Base-by-base conservation (phyloP, 495 filamentous ascomycete species). In the Tuber indicum region DNA sequence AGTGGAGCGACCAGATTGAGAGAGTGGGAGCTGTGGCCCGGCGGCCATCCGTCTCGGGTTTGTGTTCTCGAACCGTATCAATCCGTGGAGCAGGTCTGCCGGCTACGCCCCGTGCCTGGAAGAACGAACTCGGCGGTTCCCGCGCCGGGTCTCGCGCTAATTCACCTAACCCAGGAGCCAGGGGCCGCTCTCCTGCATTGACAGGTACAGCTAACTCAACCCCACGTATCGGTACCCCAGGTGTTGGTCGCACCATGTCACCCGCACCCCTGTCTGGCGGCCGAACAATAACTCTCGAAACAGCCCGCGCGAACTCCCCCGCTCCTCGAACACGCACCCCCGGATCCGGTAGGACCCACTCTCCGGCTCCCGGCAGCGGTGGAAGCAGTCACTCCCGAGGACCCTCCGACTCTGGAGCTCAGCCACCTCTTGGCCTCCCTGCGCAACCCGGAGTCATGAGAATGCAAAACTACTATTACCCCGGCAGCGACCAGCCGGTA, bases 51-150 rank as follows among this genome's bases (percentile, higher is more conserved):
- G 66, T 75, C 71, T 76, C 79, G 23, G 79, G 69, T 17, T 75
- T 78, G 79, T 73, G 77, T 43, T 76, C 78, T 16, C 78, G 79
- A 62, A 75, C 81, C 43, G 19, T 76, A 39, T 83, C 79, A 32
- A 72, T 80, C 36, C 77, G 78, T 47, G 82, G 82, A 23, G 58
- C 58, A 66, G 58, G 58, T 36, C 80, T 84, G 44, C 82, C 82
- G 71, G 76, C 82, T 39, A 84, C 77, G 41, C 82, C 82, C 45
- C 76, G 74, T 45, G 82, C 80, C 26, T 84, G 82, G 82, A 84
- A 81, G 71, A 81, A 73, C 44, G 81, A 81, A 41, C 78, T 83
- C 66, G 77, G 78, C n/a, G 43, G 46, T 43, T 82, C 81, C 36
- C 81, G 81, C 3, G 46, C 73, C n/a, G 75, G 71, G 19, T 83